phyloP scores from a whole-genome alignment of 768 basidiomycete species.

The Lactarius hengduanensis region DNA sequence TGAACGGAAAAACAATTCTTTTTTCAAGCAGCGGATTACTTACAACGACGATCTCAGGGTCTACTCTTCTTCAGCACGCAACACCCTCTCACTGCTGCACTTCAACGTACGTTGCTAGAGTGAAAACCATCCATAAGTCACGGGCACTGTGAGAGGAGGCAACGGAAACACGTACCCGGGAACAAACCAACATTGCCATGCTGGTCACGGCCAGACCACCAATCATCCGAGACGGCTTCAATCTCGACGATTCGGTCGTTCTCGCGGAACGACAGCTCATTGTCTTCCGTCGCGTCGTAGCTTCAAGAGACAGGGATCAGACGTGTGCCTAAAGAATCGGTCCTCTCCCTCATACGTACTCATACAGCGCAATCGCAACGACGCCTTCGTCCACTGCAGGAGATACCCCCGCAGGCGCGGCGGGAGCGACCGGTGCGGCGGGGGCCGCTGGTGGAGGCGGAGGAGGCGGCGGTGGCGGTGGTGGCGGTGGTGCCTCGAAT shows the following conservation, averaged over 20 bases:
- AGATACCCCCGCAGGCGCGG: conserved; percentile 46
- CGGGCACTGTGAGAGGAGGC: neutral
- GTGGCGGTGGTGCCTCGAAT: conserved; percentile 53
- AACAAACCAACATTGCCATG: conserved; percentile 65
- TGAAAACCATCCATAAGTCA: conserved; percentile 1
- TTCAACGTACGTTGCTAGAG: conserved; percentile 22
- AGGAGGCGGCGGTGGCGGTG: conserved; percentile 56
- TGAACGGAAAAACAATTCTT: neutral
- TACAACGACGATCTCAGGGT: neutral
- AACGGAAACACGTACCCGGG: conserved; percentile 53
- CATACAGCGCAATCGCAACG: conserved; percentile 65
- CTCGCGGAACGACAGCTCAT: conserved; percentile 83
- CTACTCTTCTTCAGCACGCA: neutral
- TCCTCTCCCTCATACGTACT: conserved; percentile 45
- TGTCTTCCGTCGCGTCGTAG: conserved; percentile 89
- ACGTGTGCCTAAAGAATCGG: neutral
- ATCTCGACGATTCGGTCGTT: conserved; percentile 79
- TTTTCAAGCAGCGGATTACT: neutral
- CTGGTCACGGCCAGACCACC: conserved; percentile 74
- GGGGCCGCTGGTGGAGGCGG: conserved; percentile 39
- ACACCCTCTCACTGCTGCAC: conserved; percentile 31
- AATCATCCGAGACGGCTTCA: conserved; percentile 81
- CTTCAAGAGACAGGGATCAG: conserved; percentile 40
- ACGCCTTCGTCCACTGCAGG: conserved; percentile 55
- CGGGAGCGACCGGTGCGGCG: conserved; percentile 44